These are phyloP conservation scores for Canavalia ensiformis DNA, from an alignment of 306 rosid species.

Conservation along the genomic window DNA sequence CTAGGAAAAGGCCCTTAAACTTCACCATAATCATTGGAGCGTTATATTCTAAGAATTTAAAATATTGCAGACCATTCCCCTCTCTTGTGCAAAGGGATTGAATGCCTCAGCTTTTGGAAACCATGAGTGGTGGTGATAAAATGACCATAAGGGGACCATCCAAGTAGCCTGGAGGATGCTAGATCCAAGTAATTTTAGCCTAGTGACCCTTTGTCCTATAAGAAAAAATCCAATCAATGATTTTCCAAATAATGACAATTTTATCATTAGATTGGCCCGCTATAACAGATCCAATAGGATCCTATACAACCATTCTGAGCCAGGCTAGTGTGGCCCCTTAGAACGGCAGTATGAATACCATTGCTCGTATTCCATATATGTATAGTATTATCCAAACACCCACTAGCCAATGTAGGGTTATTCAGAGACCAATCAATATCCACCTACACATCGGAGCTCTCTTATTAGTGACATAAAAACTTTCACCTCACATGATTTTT, in stretches of 20 bases:
- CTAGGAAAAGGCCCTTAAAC: constrained; percentile 53
- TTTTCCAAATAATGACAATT: constrained; percentile 96
- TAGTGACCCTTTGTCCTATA: constrained; percentile 98
- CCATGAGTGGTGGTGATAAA: constrained; percentile 99
- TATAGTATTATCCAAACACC: constrained; percentile 94
- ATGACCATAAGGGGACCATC: constrained; percentile 99
- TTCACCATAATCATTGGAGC: constrained; percentile 96
- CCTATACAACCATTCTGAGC: constrained; percentile 98
- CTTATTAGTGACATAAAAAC: too few relatives aligned
- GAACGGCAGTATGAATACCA: constrained; percentile 97
- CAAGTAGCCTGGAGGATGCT: constrained; percentile 95
- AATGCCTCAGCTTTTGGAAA: constrained; percentile 99
- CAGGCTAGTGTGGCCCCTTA: constrained; percentile 97
- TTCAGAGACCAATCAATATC: constrained; percentile 99
- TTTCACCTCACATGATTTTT: too few relatives aligned
- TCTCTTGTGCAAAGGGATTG: constrained; percentile 97
- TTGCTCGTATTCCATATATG: constrained; percentile 95
- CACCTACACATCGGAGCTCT: constrained; percentile 67
- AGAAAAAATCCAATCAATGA: constrained; percentile 99
- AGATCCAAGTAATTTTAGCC: constrained; percentile 92
- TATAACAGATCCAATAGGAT: constrained; percentile 97
- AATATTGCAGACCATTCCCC: constrained; percentile 99
- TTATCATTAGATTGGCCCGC: constrained; percentile 99
- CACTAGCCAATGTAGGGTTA: constrained; percentile 94
- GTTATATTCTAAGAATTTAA: constrained; percentile 94